These are phyloP conservation scores for Bipolaris bicolor DNA, from an alignment of 2,329 filamentous ascomycete species.

Conservation along the genomic window DNA sequence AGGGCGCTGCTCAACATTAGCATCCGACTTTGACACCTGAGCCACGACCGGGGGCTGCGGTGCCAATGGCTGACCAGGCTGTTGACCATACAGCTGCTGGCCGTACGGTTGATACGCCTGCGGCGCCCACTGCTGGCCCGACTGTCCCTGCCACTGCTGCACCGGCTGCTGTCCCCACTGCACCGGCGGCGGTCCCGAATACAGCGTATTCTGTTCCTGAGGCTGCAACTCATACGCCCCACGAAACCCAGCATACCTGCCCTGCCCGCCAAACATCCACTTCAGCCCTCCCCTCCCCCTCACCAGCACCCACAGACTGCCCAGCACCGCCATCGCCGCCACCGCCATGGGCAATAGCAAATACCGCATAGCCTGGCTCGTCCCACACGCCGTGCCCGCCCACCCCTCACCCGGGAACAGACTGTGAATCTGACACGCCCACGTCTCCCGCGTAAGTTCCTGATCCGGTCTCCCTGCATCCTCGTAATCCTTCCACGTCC, in stretches of 20 bases:
- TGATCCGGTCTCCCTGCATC: conserved; percentile 22
- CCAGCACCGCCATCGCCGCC: conserved; percentile 24
- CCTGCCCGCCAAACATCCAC: conserved; percentile 38
- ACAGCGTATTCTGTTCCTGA: conserved; percentile 1
- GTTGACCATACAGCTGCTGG: not conserved
- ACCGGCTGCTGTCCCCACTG: conserved; percentile 2
- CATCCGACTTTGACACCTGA: conserved; percentile 8
- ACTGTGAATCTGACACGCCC: conserved; percentile 34
- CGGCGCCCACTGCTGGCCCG: conserved; percentile 15
- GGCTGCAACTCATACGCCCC: conserved; percentile 33
- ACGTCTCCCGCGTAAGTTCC: conserved; percentile 35
- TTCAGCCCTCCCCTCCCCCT: conserved; percentile 33
- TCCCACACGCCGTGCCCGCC: conserved; percentile 34
- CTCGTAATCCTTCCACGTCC: conserved; percentile 25
- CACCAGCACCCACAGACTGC: conserved; percentile 29
- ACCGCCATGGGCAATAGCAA: conserved; percentile 33
- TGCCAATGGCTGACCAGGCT: not conserved
- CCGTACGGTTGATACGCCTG: conserved; percentile 12
- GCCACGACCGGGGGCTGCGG: not conserved
- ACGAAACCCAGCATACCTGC: conserved; percentile 36
- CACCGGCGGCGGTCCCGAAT: conserved; percentile 2
- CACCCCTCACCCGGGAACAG: conserved; percentile 27
- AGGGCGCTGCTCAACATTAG: conserved; percentile 7
- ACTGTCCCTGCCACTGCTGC: conserved; percentile 16
- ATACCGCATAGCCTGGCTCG: conserved; percentile 33